Conservation (phyloP, 768 basidiomycete species). For the Lactarius quietus region DNA sequence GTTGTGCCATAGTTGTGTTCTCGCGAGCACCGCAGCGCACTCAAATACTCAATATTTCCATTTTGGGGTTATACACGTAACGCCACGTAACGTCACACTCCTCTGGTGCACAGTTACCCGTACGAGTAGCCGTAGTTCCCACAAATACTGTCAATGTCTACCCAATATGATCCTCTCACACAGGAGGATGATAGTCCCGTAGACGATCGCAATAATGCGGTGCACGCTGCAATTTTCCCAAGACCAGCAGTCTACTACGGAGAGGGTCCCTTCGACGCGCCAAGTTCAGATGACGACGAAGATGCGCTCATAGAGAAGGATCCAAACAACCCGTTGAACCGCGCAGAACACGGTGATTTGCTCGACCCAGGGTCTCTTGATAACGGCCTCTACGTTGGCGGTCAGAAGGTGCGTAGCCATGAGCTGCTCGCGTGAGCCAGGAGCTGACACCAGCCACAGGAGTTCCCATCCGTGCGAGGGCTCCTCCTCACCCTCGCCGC, state of each 20-base stretch:
- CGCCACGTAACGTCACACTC: constrained; percentile 4
- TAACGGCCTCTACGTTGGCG: constrained; percentile 36
- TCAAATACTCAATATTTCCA: neutral
- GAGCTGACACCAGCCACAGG: constrained; percentile 33
- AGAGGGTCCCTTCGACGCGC: constrained; percentile 73
- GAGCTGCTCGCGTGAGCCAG: constrained; percentile 3
- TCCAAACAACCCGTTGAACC: constrained; percentile 28
- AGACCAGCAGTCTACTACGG: constrained; percentile 53
- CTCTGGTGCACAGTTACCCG: neutral
- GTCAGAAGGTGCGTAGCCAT: constrained; percentile 34
- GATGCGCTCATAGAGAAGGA: constrained; percentile 51
- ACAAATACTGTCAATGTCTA: constrained; percentile 11
- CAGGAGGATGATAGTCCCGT: constrained; percentile 19
- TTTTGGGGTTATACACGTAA: neutral
- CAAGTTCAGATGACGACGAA: constrained; percentile 75
- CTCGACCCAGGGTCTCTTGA: constrained; percentile 30
- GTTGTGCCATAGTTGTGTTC: too few relatives aligned
- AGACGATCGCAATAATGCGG: neutral
- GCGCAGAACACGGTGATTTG: constrained; percentile 31
- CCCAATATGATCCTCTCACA: constrained; percentile 24
- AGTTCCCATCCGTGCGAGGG: constrained; percentile 51
- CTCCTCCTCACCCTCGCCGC: constrained; percentile 59
- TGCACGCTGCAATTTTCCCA: constrained; percentile 1
- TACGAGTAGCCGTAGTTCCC: neutral
- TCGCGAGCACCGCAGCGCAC: too few relatives aligned